Evolutionary conservation across 2,329 filamentous ascomycete species (phyloP), one percentile per base, ranked within the genome.

Genomic region (Trichoderma endophyticum): DNA sequence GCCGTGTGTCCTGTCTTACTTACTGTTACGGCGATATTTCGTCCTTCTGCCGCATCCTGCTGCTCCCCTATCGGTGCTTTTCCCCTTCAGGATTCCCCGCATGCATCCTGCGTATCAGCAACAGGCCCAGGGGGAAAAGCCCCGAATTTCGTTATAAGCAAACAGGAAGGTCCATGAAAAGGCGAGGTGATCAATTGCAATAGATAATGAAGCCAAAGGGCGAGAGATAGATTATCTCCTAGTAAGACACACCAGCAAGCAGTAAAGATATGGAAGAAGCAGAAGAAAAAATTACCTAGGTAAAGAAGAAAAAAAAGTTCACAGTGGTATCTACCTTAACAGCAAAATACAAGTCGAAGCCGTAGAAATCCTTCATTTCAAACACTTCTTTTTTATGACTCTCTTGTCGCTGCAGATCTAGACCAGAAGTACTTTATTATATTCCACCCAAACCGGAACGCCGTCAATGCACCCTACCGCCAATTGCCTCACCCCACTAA

Each of bases 401-500:
- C 78, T 77, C 73, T 79, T 78, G 74, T 75, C 78, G 77, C 77
- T 79, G 74, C 77, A 77, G 78, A 78, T 79, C 75, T 80, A 79
- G 78, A 79, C 77, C 79, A 79, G 77, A 78, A 79, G 77, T 77
- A 79, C 75, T 78, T 76, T 77, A 79, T 79, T 80, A 80, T 78
- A 80, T 79, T 79, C 80, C 77, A 79, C 77, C 79, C 77, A 78
- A 76, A 79, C 81, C 81, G 80, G 81, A 82, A 82, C 81, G 81
- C 81, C 81, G 78, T 78, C 79, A 78, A 82, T 82, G 81, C 80
- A 82, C 81, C 79, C 70, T 69, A 63, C 72, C 77, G 74, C 78
- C 78, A 79, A 76, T 71, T 71, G 71, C 69, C 60, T 71, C 59
- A 67, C 32, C 32, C 70, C 56, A 64, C 71, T 26, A 57, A 67